Evolutionary conservation across 176 grass and related monocot species (phyloP).

Genomic region (Musa acuminata): DNA sequence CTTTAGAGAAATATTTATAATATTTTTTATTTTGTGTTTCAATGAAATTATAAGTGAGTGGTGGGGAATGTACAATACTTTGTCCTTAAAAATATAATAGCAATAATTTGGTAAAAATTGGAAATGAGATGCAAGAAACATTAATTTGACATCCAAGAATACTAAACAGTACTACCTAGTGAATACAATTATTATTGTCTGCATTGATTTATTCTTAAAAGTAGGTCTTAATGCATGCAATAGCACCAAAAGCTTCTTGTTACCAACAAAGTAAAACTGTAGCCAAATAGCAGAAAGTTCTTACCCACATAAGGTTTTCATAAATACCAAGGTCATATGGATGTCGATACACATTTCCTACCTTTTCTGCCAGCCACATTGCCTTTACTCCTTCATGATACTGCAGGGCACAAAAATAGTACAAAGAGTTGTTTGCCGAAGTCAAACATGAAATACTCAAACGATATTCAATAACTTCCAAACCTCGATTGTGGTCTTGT

Average conservation of each 20-base stretch:
- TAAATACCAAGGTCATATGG: slow-evolving; percentile 78
- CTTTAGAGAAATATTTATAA: too few species aligned
- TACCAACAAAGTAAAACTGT: not conserved
- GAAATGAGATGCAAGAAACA: not conserved
- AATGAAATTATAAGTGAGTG: too few species aligned
- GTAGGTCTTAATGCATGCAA: not conserved
- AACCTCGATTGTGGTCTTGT: slow-evolving; percentile 99
- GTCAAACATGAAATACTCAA: not conserved
- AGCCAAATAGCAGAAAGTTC: slow-evolving; percentile 5
- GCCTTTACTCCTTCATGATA: slow-evolving; percentile 95
- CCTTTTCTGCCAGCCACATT: slow-evolving; percentile 83
- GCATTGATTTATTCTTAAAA: not conserved
- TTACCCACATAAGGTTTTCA: slow-evolving; percentile 82
- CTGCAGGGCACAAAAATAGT: slow-evolving; percentile 28
- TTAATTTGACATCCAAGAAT: not conserved
- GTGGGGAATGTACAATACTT: too few species aligned
- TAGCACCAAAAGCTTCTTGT: not conserved
- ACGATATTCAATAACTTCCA: not conserved
- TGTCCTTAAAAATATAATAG: not conserved
- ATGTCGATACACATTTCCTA: slow-evolving; percentile 73
- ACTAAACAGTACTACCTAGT: not conserved
- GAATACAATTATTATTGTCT: not conserved
- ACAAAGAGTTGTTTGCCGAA: not conserved
- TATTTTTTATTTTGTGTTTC: too few species aligned
- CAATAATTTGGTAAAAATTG: not conserved